These are phyloP conservation scores for Grosmannia clavigera DNA, from an alignment of 2,329 filamentous ascomycete genomes.

Conservation along the genomic window DNA sequence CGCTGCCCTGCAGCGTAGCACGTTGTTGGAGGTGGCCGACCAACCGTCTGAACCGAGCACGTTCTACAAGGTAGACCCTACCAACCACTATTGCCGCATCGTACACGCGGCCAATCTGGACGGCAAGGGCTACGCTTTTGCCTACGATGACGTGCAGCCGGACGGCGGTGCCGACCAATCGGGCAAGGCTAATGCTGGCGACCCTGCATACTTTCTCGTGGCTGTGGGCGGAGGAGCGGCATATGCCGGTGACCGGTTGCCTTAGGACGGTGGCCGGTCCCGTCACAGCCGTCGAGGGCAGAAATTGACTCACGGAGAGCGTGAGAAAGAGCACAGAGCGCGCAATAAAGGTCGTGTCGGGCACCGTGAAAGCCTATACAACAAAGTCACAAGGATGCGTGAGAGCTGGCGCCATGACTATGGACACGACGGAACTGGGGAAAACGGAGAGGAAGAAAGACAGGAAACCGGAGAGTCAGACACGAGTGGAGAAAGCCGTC, in stretches of 20 bases:
- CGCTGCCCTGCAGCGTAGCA: constrained; percentile 41
- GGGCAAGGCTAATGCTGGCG: constrained; percentile 40
- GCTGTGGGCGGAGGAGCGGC: constrained; percentile 31
- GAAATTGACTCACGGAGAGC: not conserved
- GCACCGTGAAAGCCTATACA: not conserved
- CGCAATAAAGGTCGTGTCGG: not conserved
- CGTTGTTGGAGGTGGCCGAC: constrained; percentile 26
- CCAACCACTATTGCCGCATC: constrained; percentile 46
- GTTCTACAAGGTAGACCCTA: constrained; percentile 28
- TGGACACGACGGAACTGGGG: too few relatives aligned
- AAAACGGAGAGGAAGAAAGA: too few relatives aligned
- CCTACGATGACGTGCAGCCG: constrained; percentile 47
- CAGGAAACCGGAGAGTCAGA: too few relatives aligned
- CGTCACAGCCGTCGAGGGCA: not conserved
- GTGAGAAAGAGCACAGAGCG: not conserved
- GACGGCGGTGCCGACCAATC: constrained; percentile 38
- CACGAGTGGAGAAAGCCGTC: too few relatives aligned
- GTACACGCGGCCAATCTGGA: constrained; percentile 42
- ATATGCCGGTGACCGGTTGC: constrained; percentile 14
- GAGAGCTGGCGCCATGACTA: too few relatives aligned
- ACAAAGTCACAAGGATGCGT: not conserved
- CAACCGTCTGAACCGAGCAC: constrained; percentile 18
- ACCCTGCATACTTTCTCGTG: constrained; percentile 35
- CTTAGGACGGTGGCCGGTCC: not conserved
- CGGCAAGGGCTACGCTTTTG: constrained; percentile 45